phyloP scores from a whole-genome alignment of 768 basidiomycete species.

The Lentinula edodes region DNA sequence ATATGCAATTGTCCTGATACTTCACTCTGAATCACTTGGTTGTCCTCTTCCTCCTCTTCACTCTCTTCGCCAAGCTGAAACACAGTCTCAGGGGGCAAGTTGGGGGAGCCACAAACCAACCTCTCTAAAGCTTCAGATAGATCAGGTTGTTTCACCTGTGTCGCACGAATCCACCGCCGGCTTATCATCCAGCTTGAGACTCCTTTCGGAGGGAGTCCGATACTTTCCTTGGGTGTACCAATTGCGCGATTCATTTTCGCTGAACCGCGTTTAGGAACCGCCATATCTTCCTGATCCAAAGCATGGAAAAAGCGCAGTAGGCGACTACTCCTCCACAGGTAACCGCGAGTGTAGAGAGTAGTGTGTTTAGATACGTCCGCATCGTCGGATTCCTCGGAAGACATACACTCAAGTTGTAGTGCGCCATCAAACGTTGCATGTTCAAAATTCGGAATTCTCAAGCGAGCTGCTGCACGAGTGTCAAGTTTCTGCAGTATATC shows the following conservation, averaged over 20 bases:
- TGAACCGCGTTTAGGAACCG: constrained; percentile 51
- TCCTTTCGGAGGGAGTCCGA: constrained; percentile 57
- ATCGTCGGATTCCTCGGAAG: constrained; percentile 68
- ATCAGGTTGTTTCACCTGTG: constrained; percentile 41
- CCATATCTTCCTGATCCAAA: constrained; percentile 52
- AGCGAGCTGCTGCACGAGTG: constrained; percentile 56
- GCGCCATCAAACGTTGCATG: constrained; percentile 68
- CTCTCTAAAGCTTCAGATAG: constrained; percentile 36
- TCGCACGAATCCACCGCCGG: constrained; percentile 48
- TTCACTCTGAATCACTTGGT: constrained; percentile 45
- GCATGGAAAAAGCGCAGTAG: constrained; percentile 53
- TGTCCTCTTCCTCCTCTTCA: constrained; percentile 32
- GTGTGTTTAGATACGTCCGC: constrained; percentile 15
- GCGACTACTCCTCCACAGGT: constrained; percentile 64
- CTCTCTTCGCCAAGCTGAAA: constrained; percentile 53
- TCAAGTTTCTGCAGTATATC: constrained; percentile 52
- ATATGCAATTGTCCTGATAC: not conserved
- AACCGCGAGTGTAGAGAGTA: constrained; percentile 51
- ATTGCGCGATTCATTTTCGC: constrained; percentile 49
- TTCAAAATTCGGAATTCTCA: constrained; percentile 46
- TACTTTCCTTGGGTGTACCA: constrained; percentile 53
- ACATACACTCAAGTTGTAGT: constrained; percentile 72
- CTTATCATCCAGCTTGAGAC: constrained; percentile 75
- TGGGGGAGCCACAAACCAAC: constrained; percentile 38
- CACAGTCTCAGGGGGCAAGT: constrained; percentile 45